phyloP scores from a whole-genome alignment of 2,329 filamentous ascomycete genomes.

The Cladosporium sp. region DNA sequence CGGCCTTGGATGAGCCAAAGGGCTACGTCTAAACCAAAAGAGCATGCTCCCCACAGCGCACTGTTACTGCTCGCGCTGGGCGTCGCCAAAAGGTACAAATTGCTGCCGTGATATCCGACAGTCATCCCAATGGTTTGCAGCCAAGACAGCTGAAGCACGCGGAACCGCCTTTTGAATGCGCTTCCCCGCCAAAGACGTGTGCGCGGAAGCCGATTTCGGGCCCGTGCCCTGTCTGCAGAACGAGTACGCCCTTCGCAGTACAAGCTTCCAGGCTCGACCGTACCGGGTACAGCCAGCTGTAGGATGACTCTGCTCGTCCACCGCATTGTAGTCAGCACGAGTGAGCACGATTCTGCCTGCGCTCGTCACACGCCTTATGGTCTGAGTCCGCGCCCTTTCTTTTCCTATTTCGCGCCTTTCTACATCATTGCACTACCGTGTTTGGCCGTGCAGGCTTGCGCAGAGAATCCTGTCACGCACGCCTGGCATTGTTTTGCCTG shows the following conservation, averaged over 20 bases:
- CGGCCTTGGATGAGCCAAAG: background rate
- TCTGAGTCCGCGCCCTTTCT: slow-evolving; percentile 3
- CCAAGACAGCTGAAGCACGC: background rate
- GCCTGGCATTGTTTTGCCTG: background rate
- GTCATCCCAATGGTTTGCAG: background rate
- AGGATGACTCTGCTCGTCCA: slow-evolving; percentile 1
- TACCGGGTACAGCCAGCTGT: background rate
- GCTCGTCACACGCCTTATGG: slow-evolving; percentile 1
- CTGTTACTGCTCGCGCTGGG: background rate
- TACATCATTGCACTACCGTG: slow-evolving; percentile 11
- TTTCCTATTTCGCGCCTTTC: slow-evolving; percentile 18
- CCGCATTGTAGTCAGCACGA: slow-evolving; percentile 1
- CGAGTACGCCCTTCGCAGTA: slow-evolving; percentile 6
- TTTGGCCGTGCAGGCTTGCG: background rate
- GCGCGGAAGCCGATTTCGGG: background rate
- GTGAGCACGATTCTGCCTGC: slow-evolving; percentile 1
- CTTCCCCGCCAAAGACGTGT: slow-evolving; percentile 1
- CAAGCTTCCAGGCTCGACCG: slow-evolving; percentile 2
- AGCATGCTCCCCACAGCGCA: background rate
- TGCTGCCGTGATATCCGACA: background rate
- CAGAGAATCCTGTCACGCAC: background rate
- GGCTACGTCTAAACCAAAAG: background rate
- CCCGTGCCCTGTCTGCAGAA: background rate
- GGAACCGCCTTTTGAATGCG: background rate
- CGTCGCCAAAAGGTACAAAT: background rate